Conservation (phyloP, 2,329 filamentous ascomycete species). For the Pestalotiopsis sp. region DNA sequence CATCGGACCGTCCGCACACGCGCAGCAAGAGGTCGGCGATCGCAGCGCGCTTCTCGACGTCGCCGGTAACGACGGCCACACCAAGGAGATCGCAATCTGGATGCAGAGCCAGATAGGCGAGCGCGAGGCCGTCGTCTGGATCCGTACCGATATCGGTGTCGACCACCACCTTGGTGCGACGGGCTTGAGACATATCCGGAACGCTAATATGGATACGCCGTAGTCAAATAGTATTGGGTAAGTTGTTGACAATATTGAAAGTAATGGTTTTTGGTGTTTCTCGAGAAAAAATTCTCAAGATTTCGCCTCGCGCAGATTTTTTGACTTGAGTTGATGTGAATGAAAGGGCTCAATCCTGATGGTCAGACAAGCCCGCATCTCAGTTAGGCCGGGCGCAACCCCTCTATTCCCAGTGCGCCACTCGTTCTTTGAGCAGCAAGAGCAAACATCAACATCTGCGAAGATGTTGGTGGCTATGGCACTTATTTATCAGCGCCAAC, state of each 20-base stretch:
- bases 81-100: conserved; percentile 16
- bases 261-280: neutral
- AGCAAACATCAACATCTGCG: too few relatives aligned
- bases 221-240: neutral
- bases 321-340: too few relatives aligned
- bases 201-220: neutral
- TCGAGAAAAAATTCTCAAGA: neutral
- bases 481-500: too few relatives aligned
- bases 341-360: too few relatives aligned
- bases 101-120: conserved; percentile 16
- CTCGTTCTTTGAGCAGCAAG: too few relatives aligned
- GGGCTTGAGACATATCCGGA: neutral
- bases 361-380: too few relatives aligned
- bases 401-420: too few relatives aligned
- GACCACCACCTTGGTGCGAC: conserved; percentile 16
- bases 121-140: conserved; percentile 16
- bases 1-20: conserved; percentile 1
- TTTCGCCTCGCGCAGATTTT: neutral
- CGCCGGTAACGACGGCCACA: conserved; percentile 15
- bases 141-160: conserved; percentile 18
- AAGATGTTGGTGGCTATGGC: too few relatives aligned
- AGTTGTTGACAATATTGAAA: conserved; percentile 1
- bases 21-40: conserved; percentile 14
- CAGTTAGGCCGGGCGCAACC: too few relatives aligned
- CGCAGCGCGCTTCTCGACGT: conserved; percentile 13